A percentile compares a stretch with the other conserved stretches of the same genome.
Conservation (phyloP, 768 basidiomycete genomes). For the Cystofilobasidium capitatum region DNA sequence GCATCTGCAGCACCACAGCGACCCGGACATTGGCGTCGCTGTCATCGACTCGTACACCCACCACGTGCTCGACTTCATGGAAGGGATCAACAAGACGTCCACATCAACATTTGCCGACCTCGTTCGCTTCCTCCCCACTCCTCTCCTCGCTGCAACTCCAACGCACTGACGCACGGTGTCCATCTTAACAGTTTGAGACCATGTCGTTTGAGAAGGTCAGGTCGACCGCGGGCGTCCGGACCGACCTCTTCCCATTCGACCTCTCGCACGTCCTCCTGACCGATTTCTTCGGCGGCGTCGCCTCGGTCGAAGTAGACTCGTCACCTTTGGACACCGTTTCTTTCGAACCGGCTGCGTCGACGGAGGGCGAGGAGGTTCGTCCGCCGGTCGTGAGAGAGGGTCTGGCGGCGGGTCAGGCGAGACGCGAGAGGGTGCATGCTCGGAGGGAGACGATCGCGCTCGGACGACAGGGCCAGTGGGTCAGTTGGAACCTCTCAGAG, state of each 20-base stretch:
- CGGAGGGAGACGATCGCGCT: no score
- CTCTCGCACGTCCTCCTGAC: conserved; percentile 53
- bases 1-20: conserved; percentile 66
- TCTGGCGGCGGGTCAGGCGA: neutral
- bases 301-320: conserved; percentile 64
- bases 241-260: conserved; percentile 63
- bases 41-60: conserved; percentile 95
- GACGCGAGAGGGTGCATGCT: no score
- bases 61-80: conserved; percentile 80
- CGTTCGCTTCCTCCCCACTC: conserved; percentile 43
- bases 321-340: no score
- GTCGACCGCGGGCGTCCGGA: conserved; percentile 82
- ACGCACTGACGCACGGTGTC: neutral
- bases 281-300: conserved; percentile 81
- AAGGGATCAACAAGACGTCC: conserved; percentile 83
- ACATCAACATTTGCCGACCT: conserved; percentile 69
- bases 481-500: no score
- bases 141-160: neutral
- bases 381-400: neutral
- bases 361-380: no score
- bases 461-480: no score
- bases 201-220: conserved; percentile 65
- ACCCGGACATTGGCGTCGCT: conserved; percentile 85
- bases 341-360: no score
- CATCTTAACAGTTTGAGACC: conserved; percentile 56